phyloP scores from a whole-genome alignment of 768 basidiomycete genomes.

The Auricularia sp. region DNA sequence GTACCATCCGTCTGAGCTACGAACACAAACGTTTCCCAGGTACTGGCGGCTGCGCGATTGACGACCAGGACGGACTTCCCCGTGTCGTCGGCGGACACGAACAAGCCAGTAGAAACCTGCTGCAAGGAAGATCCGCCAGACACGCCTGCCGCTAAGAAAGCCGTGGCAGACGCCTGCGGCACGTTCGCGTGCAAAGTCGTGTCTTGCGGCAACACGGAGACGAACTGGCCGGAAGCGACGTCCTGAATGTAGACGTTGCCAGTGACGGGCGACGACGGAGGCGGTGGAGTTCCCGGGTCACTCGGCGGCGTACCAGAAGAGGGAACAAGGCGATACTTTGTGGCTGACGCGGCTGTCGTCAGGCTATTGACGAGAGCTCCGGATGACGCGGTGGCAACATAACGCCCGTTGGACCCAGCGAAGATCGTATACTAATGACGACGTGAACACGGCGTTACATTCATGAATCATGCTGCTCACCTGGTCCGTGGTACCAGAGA shows the following conservation, averaged over 20 bases:
- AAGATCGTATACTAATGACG: slow-evolving; percentile 18
- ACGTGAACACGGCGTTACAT: background rate
- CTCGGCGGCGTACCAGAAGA: background rate
- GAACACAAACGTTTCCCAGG: slow-evolving; percentile 24
- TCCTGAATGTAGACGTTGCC: slow-evolving; percentile 1
- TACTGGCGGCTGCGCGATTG: slow-evolving; percentile 17
- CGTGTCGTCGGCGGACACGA: slow-evolving; percentile 24
- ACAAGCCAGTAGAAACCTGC: slow-evolving; percentile 14
- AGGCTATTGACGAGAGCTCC: slow-evolving; percentile 15
- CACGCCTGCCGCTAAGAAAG: background rate
- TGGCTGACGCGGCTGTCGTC: background rate
- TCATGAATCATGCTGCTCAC: background rate
- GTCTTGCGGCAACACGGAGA: background rate
- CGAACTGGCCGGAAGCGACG: background rate
- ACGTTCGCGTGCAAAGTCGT: background rate
- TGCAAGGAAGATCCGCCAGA: background rate
- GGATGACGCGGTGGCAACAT: slow-evolving; percentile 16
- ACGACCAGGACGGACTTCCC: slow-evolving; percentile 19
- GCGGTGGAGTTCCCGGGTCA: background rate
- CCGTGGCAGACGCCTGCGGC: background rate
- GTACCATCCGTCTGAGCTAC: slow-evolving; percentile 16
- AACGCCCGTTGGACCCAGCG: slow-evolving; percentile 22
- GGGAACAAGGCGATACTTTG: background rate
- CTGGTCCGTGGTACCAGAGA: slow-evolving; percentile 12
- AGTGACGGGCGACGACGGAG: background rate